These are phyloP conservation scores for Mycena venus DNA, from an alignment of 768 basidiomycete species.

Conservation along the genomic window DNA sequence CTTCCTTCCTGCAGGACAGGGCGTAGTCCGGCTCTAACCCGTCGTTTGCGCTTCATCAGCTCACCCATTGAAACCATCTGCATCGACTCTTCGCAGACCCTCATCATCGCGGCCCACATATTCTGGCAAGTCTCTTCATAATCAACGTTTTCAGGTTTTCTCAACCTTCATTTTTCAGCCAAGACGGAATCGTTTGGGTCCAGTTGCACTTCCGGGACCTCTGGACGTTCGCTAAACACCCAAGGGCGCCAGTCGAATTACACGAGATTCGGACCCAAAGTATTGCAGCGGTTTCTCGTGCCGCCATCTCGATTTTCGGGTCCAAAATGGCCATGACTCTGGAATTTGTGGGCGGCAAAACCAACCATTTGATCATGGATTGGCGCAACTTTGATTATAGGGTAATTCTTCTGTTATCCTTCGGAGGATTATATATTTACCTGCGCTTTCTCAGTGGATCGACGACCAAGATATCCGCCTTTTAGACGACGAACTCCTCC, in stretches of 20 bases:
- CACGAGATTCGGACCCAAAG: conserved; percentile 59
- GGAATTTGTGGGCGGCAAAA: conserved; percentile 54
- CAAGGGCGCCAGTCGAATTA: conserved; percentile 53
- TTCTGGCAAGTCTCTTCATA: conserved; percentile 47
- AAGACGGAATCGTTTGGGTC: conserved; percentile 56
- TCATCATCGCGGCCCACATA: conserved; percentile 59
- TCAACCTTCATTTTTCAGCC: conserved; percentile 30
- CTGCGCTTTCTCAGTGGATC: conserved; percentile 55
- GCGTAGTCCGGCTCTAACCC: conserved; percentile 57
- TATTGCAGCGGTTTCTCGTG: conserved; percentile 48
- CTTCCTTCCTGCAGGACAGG: conserved; percentile 64
- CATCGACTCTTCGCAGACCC: conserved; percentile 59
- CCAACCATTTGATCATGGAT: conserved; percentile 62
- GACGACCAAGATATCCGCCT: conserved; percentile 63
- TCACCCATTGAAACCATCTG: conserved; percentile 59
- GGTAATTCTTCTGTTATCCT: conserved; percentile 41
- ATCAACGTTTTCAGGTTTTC: not conserved
- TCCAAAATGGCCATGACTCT: conserved; percentile 58
- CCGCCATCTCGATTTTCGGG: conserved; percentile 57
- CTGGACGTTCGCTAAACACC: conserved; percentile 69
- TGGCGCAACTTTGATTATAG: conserved; percentile 63
- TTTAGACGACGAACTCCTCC: conserved; percentile 58
- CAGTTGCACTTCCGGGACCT: conserved; percentile 69
- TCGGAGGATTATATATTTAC: conserved; percentile 4
- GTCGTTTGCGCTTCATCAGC: conserved; percentile 60